These are phyloP conservation scores for Capronia coronata DNA, from an alignment of 2,329 filamentous ascomycete species.

Conservation along the genomic window DNA sequence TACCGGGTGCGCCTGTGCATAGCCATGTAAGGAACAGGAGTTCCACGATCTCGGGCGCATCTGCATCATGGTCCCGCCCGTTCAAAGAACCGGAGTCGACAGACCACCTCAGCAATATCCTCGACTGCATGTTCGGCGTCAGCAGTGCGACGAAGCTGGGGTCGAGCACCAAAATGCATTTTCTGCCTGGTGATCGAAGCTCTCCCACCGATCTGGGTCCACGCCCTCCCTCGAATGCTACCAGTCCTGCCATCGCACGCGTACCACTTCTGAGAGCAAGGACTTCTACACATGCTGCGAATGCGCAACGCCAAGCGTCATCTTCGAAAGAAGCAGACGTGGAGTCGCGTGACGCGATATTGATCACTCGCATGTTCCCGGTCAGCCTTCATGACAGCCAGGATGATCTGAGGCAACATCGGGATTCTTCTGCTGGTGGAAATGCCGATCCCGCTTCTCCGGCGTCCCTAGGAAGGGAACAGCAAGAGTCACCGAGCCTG, in stretches of 20 bases:
- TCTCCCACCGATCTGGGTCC: constrained; percentile 9
- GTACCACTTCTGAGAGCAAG: constrained; percentile 13
- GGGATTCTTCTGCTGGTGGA: constrained; percentile 17
- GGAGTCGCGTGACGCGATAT: constrained; percentile 44
- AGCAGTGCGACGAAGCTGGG: constrained; percentile 52
- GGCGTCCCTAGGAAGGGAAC: background rate
- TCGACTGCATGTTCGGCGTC: constrained; percentile 58
- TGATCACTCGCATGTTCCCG: constrained; percentile 55
- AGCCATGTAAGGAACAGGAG: constrained; percentile 40
- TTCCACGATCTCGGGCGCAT: constrained; percentile 39
- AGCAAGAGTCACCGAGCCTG: constrained; percentile 15
- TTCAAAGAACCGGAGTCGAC: constrained; percentile 34
- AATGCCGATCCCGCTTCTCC: constrained; percentile 4
- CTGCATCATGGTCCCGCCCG: constrained; percentile 35
- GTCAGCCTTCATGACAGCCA: constrained; percentile 46
- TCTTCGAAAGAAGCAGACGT: constrained; percentile 34
- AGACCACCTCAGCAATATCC: constrained; percentile 45
- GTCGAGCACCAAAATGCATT: constrained; percentile 56
- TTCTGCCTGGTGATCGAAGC: constrained; percentile 36
- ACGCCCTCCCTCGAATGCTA: constrained; percentile 12
- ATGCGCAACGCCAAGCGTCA: constrained; percentile 2
- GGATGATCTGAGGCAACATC: constrained; percentile 28
- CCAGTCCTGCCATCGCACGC: constrained; percentile 22
- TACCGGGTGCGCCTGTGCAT: constrained; percentile 35
- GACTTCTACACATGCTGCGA: constrained; percentile 21